These are phyloP conservation scores for Termitomyces heimii DNA, from an alignment of 768 basidiomycete genomes.

Conservation along the genomic window DNA sequence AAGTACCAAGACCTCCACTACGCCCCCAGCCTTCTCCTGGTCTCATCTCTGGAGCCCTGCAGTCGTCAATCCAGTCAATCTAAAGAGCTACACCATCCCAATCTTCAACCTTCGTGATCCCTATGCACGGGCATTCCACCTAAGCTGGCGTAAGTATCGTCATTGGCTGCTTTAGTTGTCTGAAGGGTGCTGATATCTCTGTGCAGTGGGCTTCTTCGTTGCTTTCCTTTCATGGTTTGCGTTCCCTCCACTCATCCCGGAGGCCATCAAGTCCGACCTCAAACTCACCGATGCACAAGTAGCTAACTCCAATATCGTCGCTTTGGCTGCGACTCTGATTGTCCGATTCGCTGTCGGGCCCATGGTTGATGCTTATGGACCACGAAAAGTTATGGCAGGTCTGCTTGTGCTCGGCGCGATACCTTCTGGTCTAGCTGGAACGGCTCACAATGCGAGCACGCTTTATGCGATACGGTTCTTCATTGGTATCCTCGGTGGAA, in stretches of 20 bases:
- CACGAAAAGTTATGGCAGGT: slow-evolving; percentile 48
- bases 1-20: neutral
- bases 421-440: slow-evolving; percentile 53
- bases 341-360: slow-evolving; percentile 45
- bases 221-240: slow-evolving; percentile 51
- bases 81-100: slow-evolving; percentile 47
- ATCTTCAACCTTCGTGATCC: slow-evolving; percentile 41
- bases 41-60: slow-evolving; percentile 27
- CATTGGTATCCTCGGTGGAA: slow-evolving; percentile 54
- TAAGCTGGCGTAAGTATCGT: slow-evolving; percentile 23
- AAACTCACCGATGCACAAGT: slow-evolving; percentile 41
- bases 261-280: slow-evolving; percentile 47
- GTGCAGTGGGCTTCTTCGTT: slow-evolving; percentile 40
- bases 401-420: slow-evolving; percentile 50
- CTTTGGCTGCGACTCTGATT: slow-evolving; percentile 40
- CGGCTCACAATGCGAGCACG: slow-evolving; percentile 30
- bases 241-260: slow-evolving; percentile 54
- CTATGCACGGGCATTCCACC: slow-evolving; percentile 46
- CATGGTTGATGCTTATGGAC: slow-evolving; percentile 45
- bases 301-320: slow-evolving; percentile 45
- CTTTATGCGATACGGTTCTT: slow-evolving; percentile 37
- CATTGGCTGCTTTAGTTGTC: neutral
- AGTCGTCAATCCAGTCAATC: slow-evolving; percentile 43
- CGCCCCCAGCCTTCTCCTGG: slow-evolving; percentile 24
- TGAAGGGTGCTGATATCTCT: neutral